These are phyloP conservation scores for Saccharum hybrid DNA, from an alignment of 202 grass and related monocot species.

Conservation along the genomic window DNA sequence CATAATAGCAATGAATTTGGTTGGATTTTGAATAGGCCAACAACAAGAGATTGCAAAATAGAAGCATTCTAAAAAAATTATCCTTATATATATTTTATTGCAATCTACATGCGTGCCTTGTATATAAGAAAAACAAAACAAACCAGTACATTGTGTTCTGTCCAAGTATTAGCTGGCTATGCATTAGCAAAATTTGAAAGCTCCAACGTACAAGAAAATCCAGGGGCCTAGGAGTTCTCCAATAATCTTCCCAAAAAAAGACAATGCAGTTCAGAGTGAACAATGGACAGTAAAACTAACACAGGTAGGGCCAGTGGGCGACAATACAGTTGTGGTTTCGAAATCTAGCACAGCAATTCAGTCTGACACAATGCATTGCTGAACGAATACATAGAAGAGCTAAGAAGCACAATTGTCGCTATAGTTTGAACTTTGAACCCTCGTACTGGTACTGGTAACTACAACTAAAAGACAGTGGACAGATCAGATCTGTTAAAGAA, in stretches of 20 bases:
- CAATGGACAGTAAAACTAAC: conserved; percentile 5
- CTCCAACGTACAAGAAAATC: conserved; percentile 2
- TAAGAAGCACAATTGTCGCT: conserved; percentile 2
- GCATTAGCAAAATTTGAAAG: background rate
- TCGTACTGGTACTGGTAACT: background rate
- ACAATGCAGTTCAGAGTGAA: conserved; percentile 32
- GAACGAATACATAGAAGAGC: conserved; percentile 14
- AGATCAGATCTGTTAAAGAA: conserved; percentile 45
- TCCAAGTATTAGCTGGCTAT: background rate
- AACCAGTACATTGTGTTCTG: background rate
- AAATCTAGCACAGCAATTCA: conserved; percentile 14
- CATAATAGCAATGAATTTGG: background rate
- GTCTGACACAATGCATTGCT: background rate
- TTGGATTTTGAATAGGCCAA: background rate
- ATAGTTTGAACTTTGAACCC: conserved; percentile 6
- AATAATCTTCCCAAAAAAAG: background rate
- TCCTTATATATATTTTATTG: background rate
- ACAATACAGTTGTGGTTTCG: background rate
- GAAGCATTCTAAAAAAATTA: background rate
- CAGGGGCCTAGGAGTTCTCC: conserved; percentile 14
- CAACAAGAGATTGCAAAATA: conserved; percentile 7
- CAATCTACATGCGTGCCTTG: background rate
- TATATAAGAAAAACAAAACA: background rate
- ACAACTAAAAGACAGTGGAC: background rate
- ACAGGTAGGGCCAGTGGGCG: background rate